Conservation (phyloP, 2,329 filamentous ascomycete species). For the Trematosphaeria pertusa region DNA sequence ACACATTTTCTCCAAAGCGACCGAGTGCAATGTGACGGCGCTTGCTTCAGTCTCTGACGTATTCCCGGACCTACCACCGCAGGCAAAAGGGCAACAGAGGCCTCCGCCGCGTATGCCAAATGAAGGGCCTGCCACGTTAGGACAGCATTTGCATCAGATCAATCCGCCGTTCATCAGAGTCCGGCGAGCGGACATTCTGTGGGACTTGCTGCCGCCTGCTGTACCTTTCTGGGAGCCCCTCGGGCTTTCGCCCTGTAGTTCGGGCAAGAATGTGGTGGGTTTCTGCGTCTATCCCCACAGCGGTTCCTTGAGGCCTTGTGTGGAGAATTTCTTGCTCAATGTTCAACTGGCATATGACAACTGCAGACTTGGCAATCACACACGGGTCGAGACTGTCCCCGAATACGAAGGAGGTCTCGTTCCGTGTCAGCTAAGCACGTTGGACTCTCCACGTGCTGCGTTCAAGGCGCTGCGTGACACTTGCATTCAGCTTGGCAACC, state of each 20-base stretch:
- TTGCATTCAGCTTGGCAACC: conserved; percentile 52
- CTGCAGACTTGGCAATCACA: conserved; percentile 73
- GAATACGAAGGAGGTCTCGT: conserved; percentile 46
- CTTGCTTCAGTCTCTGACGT: conserved; percentile 54
- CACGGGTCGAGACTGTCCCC: conserved; percentile 48
- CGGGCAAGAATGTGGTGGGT: conserved; percentile 73
- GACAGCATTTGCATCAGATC: conserved; percentile 54
- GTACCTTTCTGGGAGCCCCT: conserved; percentile 83
- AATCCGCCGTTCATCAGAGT: conserved; percentile 75
- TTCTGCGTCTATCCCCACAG: conserved; percentile 75
- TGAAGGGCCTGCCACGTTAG: conserved; percentile 34
- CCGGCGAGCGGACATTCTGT: conserved; percentile 70
- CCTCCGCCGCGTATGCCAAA: conserved; percentile 38
- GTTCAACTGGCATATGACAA: conserved; percentile 76
- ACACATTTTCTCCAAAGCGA: conserved; percentile 37
- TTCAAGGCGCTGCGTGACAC: conserved; percentile 42
- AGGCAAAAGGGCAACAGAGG: conserved; percentile 45
- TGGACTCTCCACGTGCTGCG: conserved; percentile 27
- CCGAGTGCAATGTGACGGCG: conserved; percentile 39
- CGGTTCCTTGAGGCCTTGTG: conserved; percentile 67
- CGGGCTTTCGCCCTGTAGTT: conserved; percentile 74
- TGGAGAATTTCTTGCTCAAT: conserved; percentile 70
- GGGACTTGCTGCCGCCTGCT: conserved; percentile 77
- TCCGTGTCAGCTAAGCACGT: conserved; percentile 30
- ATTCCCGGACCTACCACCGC: conserved; percentile 47